phyloP scores from a whole-genome alignment of 768 basidiomycete genomes.

The Rhodocollybia butyracea region DNA sequence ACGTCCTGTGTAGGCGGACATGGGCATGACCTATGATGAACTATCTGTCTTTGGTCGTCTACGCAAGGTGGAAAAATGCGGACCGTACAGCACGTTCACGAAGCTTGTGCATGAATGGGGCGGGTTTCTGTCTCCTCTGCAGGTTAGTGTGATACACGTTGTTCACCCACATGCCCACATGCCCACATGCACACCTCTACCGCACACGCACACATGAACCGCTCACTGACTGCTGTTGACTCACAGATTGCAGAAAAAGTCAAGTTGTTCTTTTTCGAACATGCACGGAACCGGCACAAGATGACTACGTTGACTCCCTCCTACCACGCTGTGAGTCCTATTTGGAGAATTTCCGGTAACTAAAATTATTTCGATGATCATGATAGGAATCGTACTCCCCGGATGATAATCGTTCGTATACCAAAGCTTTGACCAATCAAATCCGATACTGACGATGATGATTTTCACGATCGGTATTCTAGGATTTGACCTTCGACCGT shows the following conservation, averaged over 20 bases:
- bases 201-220: not conserved
- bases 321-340: constrained; percentile 75
- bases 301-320: constrained; percentile 96
- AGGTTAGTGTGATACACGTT: constrained; percentile 45
- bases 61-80: constrained; percentile 95
- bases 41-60: constrained; percentile 90
- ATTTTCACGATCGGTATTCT: too few relatives aligned
- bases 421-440: not conserved
- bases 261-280: constrained; percentile 94
- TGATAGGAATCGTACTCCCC: constrained; percentile 91
- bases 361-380: too few relatives aligned
- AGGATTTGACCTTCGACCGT: constrained; percentile 96
- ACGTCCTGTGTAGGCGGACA: constrained; percentile 66
- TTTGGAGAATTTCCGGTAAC: not conserved
- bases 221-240: not conserved
- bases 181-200: not conserved
- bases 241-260: constrained; percentile 94
- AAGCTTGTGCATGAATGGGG: constrained; percentile 97
- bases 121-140: constrained; percentile 70
- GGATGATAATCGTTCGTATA: constrained; percentile 83
- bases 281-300: constrained; percentile 96
- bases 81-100: constrained; percentile 96
- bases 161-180: not conserved
- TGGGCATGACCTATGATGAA: constrained; percentile 99
- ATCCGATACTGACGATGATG: too few relatives aligned